These are phyloP conservation scores for Cucumis cinereus DNA, from an alignment of 306 rosid genomes.

Conservation along the genomic window DNA sequence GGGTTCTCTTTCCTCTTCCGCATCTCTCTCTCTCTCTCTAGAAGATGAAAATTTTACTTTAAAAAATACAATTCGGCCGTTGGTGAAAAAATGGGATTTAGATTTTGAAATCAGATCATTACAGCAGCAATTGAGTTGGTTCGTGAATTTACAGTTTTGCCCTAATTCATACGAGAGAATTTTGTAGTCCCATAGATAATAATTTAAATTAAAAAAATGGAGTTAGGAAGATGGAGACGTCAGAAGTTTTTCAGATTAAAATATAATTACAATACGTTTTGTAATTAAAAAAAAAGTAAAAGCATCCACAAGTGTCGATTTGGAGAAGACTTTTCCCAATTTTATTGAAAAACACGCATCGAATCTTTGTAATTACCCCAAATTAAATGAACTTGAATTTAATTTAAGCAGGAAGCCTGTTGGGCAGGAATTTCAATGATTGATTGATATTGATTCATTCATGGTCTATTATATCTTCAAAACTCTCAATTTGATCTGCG, in stretches of 20 bases:
- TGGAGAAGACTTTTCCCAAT: not conserved
- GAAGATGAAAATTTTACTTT: not conserved
- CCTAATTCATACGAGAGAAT: not conserved
- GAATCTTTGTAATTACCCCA: not conserved
- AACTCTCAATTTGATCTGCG: no score
- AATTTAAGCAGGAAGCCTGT: not conserved
- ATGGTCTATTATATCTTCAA: no score
- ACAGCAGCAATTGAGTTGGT: not conserved
- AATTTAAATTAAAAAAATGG: not conserved
- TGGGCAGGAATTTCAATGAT: not conserved
- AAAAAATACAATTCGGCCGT: constrained; percentile 52
- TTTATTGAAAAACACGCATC: not conserved
- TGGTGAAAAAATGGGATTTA: constrained; percentile 1
- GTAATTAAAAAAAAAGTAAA: no score
- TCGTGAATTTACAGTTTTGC: not conserved
- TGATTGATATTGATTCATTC: not conserved
- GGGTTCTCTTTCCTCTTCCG: constrained; percentile 29
- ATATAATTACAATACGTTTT: not conserved
- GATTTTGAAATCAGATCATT: not conserved
- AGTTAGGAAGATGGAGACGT: not conserved
- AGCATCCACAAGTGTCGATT: not conserved
- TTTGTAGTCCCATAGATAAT: no score
- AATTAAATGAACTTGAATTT: not conserved
- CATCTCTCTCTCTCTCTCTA: constrained; percentile 22
- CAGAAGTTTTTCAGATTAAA: not conserved